phyloP scores from a whole-genome alignment of 1,284 basidiomycete species.

The Leccinum proximum region DNA sequence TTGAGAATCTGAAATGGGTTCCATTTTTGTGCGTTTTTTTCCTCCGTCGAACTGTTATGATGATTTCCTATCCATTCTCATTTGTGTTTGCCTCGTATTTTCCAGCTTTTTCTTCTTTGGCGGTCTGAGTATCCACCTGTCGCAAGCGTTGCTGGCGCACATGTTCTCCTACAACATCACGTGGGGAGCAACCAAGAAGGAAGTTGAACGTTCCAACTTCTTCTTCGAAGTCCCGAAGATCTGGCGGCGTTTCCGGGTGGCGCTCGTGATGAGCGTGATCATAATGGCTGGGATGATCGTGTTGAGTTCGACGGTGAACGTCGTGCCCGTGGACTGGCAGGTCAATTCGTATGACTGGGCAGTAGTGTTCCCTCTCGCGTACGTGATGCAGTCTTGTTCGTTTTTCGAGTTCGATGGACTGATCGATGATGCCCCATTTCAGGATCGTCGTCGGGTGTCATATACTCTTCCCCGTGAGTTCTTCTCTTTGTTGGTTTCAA shows the following conservation, averaged over 20 bases:
- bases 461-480: slow-evolving; percentile 62
- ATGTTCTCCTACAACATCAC: slow-evolving; percentile 80
- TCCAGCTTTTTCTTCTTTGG: slow-evolving; percentile 83
- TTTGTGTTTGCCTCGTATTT: background rate
- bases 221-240: slow-evolving; percentile 87
- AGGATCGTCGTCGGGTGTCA: slow-evolving; percentile 60
- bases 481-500: background rate
- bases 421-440: background rate
- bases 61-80: slow-evolving; percentile 32
- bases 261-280: slow-evolving; percentile 52
- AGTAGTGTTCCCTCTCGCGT: slow-evolving; percentile 65
- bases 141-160: slow-evolving; percentile 73
- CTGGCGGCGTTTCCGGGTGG: slow-evolving; percentile 52
- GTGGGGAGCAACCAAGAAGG: slow-evolving; percentile 81
- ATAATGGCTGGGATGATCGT: slow-evolving; percentile 51
- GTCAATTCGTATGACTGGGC: slow-evolving; percentile 54
- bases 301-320: slow-evolving; percentile 37
- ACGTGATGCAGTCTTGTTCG: slow-evolving; percentile 3
- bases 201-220: slow-evolving; percentile 81
- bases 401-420: slow-evolving; percentile 21
- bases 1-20: slow-evolving; percentile 72
- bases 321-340: slow-evolving; percentile 61
- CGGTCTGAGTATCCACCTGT: slow-evolving; percentile 72
- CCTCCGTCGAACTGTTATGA: background rate
- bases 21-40: slow-evolving; percentile 67